Evolutionary conservation across 768 basidiomycete species (phyloP).

Genomic region (Rhodocollybia butyracea): DNA sequence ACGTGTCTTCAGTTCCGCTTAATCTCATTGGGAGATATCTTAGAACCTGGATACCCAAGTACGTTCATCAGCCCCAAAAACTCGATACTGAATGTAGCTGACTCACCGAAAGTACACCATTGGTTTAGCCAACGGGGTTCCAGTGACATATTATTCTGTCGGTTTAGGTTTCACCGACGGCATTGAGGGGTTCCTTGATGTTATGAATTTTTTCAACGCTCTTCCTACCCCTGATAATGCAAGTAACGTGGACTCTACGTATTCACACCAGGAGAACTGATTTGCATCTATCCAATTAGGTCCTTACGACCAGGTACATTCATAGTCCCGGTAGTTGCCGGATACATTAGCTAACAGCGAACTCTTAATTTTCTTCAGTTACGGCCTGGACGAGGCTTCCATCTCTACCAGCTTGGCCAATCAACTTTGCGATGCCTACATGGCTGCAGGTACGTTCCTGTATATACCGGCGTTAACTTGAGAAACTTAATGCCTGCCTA

Average conservation of each 20-base stretch:
- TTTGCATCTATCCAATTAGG: too few relatives aligned
- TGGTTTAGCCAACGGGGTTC: constrained; percentile 30
- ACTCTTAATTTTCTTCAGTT: constrained; percentile 23
- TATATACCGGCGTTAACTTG: too few relatives aligned
- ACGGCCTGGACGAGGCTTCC: constrained; percentile 50
- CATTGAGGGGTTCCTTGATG: constrained; percentile 29
- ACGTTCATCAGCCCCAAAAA: too few relatives aligned
- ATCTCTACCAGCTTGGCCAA: constrained; percentile 18
- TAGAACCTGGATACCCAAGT: constrained; percentile 28
- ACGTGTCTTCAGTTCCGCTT: neutral
- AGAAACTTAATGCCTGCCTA: too few relatives aligned
- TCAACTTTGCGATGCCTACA: constrained; percentile 25
- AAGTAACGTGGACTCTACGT: too few relatives aligned
- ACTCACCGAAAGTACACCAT: too few relatives aligned
- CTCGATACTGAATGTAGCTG: too few relatives aligned
- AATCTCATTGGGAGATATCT: neutral
- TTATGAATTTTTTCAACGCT: constrained; percentile 24
- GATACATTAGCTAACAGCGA: too few relatives aligned
- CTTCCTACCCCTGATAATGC: constrained; percentile 32
- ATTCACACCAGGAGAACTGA: too few relatives aligned
- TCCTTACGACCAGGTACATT: too few relatives aligned
- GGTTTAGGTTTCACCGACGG: constrained; percentile 26
- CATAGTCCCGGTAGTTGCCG: too few relatives aligned
- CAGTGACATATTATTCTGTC: constrained; percentile 29
- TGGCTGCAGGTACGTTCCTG: too few relatives aligned